These are phyloP conservation scores for Cyclotella distinguenda DNA, from an alignment of 108 stramenopile species.

Conservation along the genomic window DNA sequence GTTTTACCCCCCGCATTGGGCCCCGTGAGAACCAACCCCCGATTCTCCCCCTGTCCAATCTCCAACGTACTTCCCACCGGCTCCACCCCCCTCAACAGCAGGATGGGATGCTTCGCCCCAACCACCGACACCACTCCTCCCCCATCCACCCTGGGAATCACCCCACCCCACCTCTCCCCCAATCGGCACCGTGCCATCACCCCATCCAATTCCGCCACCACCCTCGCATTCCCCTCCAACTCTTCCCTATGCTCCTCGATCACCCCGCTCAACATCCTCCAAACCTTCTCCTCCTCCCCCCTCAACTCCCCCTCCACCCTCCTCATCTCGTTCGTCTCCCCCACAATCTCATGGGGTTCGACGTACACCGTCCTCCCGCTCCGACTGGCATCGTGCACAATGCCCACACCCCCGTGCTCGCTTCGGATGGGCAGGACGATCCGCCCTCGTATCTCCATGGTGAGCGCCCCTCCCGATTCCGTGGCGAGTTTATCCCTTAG, in stretches of 20 bases:
- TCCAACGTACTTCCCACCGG: conserved; percentile 88
- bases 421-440: conserved; percentile 71
- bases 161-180: conserved; percentile 63
- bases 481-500: conserved; percentile 68
- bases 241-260: conserved; percentile 50
- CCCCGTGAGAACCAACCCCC: conserved; percentile 87
- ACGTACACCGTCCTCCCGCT: conserved; percentile 93
- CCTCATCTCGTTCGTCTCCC: conserved; percentile 87
- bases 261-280: conserved; percentile 64
- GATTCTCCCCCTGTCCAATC: conserved; percentile 71
- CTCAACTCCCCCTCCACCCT: conserved; percentile 68
- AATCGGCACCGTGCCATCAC: conserved; percentile 69
- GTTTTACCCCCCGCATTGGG: conserved; percentile 95
- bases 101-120: conserved; percentile 88
- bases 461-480: conserved; percentile 71
- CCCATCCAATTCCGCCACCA: conserved; percentile 78
- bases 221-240: conserved; percentile 52
- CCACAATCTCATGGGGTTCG: conserved; percentile 86
- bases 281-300: conserved; percentile 78
- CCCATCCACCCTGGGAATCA: conserved; percentile 76
- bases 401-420: conserved; percentile 61
- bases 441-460: conserved; percentile 66
- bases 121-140: conserved; percentile 76
- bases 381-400: conserved; percentile 86
- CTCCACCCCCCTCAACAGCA: conserved; percentile 67